These are phyloP conservation scores for Groenewaldozyma tartarivorans DNA, from an alignment of 805 yeast species.

Conservation along the genomic window DNA sequence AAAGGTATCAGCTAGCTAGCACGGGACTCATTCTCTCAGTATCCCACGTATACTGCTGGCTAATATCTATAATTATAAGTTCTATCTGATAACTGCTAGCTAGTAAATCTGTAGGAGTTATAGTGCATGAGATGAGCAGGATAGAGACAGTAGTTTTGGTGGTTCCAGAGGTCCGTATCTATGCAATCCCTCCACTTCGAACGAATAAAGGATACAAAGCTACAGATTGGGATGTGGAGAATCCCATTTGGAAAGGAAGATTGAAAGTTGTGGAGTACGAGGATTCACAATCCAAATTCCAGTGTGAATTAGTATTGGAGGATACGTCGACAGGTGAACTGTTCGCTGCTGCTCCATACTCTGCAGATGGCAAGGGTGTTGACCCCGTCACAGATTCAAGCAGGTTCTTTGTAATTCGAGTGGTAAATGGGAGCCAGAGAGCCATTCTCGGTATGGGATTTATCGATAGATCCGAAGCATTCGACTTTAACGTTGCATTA, in stretches of 20 bases:
- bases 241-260: conserved; percentile 30
- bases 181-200: conserved; percentile 24
- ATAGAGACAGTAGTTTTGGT: conserved; percentile 14
- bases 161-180: conserved; percentile 19
- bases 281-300: conserved; percentile 8
- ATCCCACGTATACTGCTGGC: no score
- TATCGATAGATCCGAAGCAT: conserved; percentile 25
- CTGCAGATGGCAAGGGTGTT: conserved; percentile 24
- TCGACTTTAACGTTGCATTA: conserved; percentile 31
- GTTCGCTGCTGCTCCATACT: conserved; percentile 31
- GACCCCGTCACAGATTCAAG: conserved; percentile 26
- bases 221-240: conserved; percentile 27
- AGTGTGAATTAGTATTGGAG: conserved; percentile 24
- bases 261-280: conserved; percentile 24
- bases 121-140: no score
- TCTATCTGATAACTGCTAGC: no score
- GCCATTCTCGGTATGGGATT: conserved; percentile 36
- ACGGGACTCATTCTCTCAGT: no score
- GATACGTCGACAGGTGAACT: conserved; percentile 23
- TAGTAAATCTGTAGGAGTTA: no score
- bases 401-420: conserved; percentile 28
- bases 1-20: no score
- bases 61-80: no score
- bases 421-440: conserved; percentile 26
- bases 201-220: conserved; percentile 21